These are phyloP conservation scores for Cicer pinnatifidum DNA, from an alignment of 306 rosid species.

Conservation along the genomic window DNA sequence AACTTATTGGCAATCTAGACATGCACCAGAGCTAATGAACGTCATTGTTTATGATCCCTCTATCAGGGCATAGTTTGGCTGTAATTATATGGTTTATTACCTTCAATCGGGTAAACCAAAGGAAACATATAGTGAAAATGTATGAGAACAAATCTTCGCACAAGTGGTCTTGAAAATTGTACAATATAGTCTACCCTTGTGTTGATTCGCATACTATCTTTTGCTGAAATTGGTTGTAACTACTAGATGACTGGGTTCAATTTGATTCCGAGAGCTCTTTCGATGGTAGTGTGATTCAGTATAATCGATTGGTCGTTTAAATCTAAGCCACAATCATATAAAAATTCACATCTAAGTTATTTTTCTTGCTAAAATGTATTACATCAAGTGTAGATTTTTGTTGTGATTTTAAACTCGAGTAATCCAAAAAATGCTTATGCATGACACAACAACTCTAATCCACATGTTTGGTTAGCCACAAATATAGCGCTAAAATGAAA, in stretches of 20 bases:
- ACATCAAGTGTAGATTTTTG: too few relatives aligned
- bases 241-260: background rate
- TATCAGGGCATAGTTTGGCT: background rate
- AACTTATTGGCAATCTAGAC: too few relatives aligned
- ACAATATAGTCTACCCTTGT: background rate
- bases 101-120: background rate
- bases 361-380: too few relatives aligned
- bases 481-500: too few relatives aligned
- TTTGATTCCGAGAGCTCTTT: background rate
- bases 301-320: background rate
- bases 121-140: background rate
- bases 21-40: background rate
- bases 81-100: slow-evolving; percentile 15
- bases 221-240: slow-evolving; percentile 15
- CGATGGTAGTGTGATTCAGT: background rate
- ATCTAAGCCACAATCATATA: background rate
- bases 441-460: too few relatives aligned
- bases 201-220: slow-evolving; percentile 5
- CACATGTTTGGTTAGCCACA: too few relatives aligned
- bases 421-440: too few relatives aligned
- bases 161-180: slow-evolving; percentile 1
- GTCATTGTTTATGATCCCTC: background rate
- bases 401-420: too few relatives aligned
- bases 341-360: background rate
- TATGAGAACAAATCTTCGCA: background rate